phyloP scores from a whole-genome alignment of 2,329 filamentous ascomycete species.

The Corynespora cassiicola region DNA sequence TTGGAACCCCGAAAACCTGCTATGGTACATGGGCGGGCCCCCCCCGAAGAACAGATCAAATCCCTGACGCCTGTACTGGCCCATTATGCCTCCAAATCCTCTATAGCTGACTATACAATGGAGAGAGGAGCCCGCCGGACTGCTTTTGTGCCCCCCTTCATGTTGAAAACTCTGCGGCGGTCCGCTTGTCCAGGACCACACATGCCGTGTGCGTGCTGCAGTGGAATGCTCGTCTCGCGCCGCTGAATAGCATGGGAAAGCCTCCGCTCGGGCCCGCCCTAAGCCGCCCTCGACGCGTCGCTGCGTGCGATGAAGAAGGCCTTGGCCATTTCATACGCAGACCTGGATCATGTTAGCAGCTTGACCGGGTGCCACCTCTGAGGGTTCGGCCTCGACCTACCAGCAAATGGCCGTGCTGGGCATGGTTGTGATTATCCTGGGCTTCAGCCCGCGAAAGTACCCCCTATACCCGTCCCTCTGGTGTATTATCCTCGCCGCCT shows the following conservation, averaged over 20 bases:
- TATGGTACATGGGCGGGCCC: slow-evolving; percentile 39
- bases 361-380: not conserved
- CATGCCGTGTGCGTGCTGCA: too few relatives aligned
- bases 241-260: too few relatives aligned
- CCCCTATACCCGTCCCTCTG: slow-evolving; percentile 82
- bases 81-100: slow-evolving; percentile 29
- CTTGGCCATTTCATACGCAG: slow-evolving; percentile 72
- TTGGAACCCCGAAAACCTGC: slow-evolving; percentile 18
- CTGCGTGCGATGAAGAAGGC: slow-evolving; percentile 65
- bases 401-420: slow-evolving; percentile 99
- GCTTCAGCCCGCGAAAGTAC: slow-evolving; percentile 92
- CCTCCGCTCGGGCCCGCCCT: too few relatives aligned
- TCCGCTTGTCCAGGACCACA: too few relatives aligned
- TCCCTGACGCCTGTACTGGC: slow-evolving; percentile 33
- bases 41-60: slow-evolving; percentile 27
- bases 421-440: slow-evolving; percentile 94
- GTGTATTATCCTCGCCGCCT: slow-evolving; percentile 82
- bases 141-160: not conserved
- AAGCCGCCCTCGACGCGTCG: slow-evolving; percentile 16
- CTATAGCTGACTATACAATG: slow-evolving; percentile 38
- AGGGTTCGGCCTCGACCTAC: slow-evolving; percentile 56
- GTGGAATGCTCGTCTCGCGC: too few relatives aligned
- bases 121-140: slow-evolving; percentile 24
- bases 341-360: slow-evolving; percentile 50
- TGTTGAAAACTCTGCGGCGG: too few relatives aligned